Conservation (phyloP, 148 eudicot genomes). For the Nyssa sinensis region DNA sequence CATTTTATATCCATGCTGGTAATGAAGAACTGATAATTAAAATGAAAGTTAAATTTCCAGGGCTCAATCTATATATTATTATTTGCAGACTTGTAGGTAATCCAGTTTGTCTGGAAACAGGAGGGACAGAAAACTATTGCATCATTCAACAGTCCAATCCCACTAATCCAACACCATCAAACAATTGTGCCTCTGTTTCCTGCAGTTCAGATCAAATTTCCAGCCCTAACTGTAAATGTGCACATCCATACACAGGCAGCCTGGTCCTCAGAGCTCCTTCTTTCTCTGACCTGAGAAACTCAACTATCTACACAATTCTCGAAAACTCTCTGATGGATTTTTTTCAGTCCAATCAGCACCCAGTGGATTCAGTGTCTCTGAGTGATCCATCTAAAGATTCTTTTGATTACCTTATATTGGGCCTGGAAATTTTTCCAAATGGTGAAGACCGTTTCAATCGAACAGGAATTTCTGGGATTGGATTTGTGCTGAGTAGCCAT, state of each 20-base stretch:
- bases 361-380: conserved; percentile 66
- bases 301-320: conserved; percentile 28
- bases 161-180: conserved; percentile 42
- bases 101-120: conserved; percentile 35
- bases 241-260: conserved; percentile 51
- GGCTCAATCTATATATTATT: background rate
- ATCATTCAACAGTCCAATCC: conserved; percentile 16
- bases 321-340: conserved; percentile 32
- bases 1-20: background rate
- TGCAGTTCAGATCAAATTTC: conserved; percentile 45
- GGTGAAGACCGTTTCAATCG: conserved; percentile 45
- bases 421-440: conserved; percentile 54
- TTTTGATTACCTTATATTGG: conserved; percentile 38
- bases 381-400: conserved; percentile 37
- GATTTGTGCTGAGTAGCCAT: conserved; percentile 62
- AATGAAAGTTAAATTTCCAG: background rate
- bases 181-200: conserved; percentile 35
- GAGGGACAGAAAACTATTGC: conserved; percentile 30
- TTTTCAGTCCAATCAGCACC: conserved; percentile 25
- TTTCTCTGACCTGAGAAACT: conserved; percentile 48
- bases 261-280: conserved; percentile 51
- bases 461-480: conserved; percentile 53
- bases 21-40: background rate
- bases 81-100: conserved; percentile 51
- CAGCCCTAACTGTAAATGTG: conserved; percentile 68